A percentile compares a stretch with the other conserved stretches of the same genome.
Evolutionary conservation across 768 basidiomycete genomes (phyloP).

Genomic region (Lentinula lateritia): DNA sequence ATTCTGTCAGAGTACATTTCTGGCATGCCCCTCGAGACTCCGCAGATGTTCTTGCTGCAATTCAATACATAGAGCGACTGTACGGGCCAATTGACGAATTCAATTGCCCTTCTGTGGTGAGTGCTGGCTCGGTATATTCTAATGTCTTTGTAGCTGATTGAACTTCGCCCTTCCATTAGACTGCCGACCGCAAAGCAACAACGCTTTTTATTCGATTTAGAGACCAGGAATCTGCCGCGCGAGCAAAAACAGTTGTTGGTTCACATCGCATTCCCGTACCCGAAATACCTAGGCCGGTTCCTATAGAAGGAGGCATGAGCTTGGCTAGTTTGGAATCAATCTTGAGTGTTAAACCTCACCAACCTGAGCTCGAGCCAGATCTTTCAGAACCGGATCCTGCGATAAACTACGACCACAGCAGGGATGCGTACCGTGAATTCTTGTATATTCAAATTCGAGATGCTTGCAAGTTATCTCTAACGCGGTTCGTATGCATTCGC

Average conservation of each 20-base stretch:
- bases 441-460: neutral
- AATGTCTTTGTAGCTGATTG: neutral
- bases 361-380: neutral
- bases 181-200: neutral
- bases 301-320: neutral
- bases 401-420: neutral
- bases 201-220: neutral
- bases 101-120: neutral
- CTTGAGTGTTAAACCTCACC: neutral
- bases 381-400: neutral
- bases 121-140: neutral
- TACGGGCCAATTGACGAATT: conserved; percentile 5
- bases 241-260: neutral
- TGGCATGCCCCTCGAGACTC: neutral
- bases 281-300: neutral
- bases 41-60: neutral
- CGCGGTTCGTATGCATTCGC: neutral
- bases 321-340: neutral
- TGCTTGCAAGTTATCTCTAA: neutral
- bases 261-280: neutral
- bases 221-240: neutral
- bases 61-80: neutral
- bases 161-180: neutral
- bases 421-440: neutral
- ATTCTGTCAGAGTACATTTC: neutral